Evolutionary conservation across 2,329 filamentous ascomycete species (phyloP), one percentile per base, ranked within the genome.

Genomic region (Diaporthe sp.): DNA sequence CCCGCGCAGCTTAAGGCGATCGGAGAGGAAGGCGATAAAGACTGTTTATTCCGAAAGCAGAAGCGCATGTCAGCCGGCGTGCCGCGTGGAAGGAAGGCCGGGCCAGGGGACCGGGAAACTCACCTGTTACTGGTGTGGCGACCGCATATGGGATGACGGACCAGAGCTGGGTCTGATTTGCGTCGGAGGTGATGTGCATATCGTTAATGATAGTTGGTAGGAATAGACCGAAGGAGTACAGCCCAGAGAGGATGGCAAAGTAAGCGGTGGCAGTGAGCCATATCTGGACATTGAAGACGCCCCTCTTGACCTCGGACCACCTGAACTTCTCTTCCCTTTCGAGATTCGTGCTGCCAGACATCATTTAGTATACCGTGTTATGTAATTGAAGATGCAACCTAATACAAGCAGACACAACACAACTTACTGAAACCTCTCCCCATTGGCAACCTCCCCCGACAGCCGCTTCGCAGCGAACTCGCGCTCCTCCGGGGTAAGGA

Each of bases 171-270:
- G 89, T 87, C 78, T 90, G 82, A 79, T 92, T 90, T 15, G 89
- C 84, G 37, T 89, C 87, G 75, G 86, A 86, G 1, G 88, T 88
- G 62, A 89, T 88, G 4, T 86, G 83, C 22, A 91, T 82, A n/a
- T 87, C 88, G 76, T 89, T 85, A 79, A 93, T 90, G 77, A 93
- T 93, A 0, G 91, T 93, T 0, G 92, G 92, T 0, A 90, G 89
- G 82, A 93, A 93, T 2, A 94, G 86, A 49, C 90, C 90, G 77
- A 93, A 92, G 0, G 89, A 91, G 80, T 92, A 93, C 0, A 92
- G 80, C 0, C 90, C 90, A 5, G 88, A 88, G 7, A 88, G 79
- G 28, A 92, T 90, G 57, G 88, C 87, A 78, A 92, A 92, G 80
- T 93, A 93, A 0, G 92, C 89, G 0, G 85, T 85, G 1, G 91